Evolutionary conservation across 371 early-diverging fungal genomes (phyloP), one percentile per base, ranked within the genome.

Genomic region (Coemansia sp.): DNA sequence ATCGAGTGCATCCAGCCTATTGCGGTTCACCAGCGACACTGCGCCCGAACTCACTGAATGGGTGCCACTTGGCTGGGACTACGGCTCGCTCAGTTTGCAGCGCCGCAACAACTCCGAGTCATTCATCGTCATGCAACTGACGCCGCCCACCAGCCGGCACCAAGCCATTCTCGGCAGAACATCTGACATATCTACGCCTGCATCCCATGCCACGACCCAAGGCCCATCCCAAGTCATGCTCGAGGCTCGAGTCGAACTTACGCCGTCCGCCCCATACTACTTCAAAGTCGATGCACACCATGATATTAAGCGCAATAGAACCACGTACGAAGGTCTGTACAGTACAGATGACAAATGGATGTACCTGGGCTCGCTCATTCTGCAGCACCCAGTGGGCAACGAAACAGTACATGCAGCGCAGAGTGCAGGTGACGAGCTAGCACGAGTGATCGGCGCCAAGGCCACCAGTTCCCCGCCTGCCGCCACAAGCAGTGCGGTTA

Each of bases 251-350:
- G 64, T 75, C 1, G 57, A 67, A 1, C 40, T 71, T 3, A 59
- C 63, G 14, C 42, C 64, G 11, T 12, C 64, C 0, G 51, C 23
- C n/a, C 67, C 72, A 0, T 71, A 75, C 30, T 67, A 71, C 28
- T 75, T 75, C 48, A 75, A 75, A 53, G 72, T 75, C 57, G 72
- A 71, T 51, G 75, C 75, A 0, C 75, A 75, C 58, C 75, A 75
- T 25, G 72, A 75, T 26, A 37, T 75, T 28, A 33, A 37, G 23
- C 59, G 60, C 18, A 75, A 75, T 55, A 59, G 75, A 23, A 75
- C 75, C 30, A 75, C 72, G 9, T 75, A 75, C 37, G 75, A 75
- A 54, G 72, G 71, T 0, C 55, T 75, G 33, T 75, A 71, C 44
- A 75, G 75, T 44, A 40, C 54, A 14, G 71, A 67, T 9, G 62